Conservation (phyloP, 257 asterid genomes). For the Nicotiana benthamiana region DNA sequence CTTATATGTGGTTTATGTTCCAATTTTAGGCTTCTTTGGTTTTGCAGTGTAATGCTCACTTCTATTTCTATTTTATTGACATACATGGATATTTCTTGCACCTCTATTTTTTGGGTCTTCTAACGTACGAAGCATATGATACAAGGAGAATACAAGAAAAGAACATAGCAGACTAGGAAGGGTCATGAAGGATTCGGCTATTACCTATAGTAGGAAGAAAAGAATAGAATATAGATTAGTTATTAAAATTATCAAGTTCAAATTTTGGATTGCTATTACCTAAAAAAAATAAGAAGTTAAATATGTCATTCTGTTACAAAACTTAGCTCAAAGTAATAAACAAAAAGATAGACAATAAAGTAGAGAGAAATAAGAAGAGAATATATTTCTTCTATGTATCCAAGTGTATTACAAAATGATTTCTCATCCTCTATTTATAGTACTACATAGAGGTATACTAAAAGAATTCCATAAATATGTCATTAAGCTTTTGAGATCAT, state of each 20-base stretch:
- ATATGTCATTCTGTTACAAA: too few species aligned
- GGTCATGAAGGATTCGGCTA: neutral
- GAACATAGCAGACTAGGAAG: neutral
- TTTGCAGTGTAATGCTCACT: neutral
- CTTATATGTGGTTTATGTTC: neutral
- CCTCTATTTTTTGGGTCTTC: neutral
- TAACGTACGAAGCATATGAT: neutral
- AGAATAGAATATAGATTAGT: neutral
- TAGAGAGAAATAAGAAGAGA: too few species aligned
- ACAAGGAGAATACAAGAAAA: neutral
- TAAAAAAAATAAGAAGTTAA: neutral
- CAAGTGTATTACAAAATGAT: too few species aligned
- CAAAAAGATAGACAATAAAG: too few species aligned
- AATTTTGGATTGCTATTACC: too few species aligned
- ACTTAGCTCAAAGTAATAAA: too few species aligned
- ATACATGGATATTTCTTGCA: neutral
- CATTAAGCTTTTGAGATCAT: too few species aligned
- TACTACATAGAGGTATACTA: too few species aligned
- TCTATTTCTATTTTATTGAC: neutral
- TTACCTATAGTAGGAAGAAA: neutral
- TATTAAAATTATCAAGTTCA: too few species aligned
- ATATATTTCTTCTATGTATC: too few species aligned
- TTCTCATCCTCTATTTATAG: too few species aligned
- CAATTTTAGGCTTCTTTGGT: neutral
- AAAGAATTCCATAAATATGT: too few species aligned